Conservation (phyloP, 768 basidiomycete genomes). For the Ramaria sp. region DNA sequence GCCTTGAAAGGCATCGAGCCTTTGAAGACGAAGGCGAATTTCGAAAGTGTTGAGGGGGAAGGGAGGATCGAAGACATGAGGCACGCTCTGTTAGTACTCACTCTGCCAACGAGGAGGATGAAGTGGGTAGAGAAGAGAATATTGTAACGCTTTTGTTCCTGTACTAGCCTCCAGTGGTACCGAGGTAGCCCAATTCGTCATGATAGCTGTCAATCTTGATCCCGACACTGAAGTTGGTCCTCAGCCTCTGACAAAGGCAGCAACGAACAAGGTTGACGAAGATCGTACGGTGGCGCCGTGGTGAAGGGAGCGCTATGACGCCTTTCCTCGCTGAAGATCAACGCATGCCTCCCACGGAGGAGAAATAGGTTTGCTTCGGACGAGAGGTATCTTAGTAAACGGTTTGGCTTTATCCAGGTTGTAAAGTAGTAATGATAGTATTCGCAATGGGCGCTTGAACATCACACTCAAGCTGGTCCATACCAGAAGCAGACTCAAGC, state of each 20-base stretch:
- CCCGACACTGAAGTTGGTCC: constrained; percentile 72
- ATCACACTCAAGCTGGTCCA: no score
- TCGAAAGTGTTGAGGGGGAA: neutral
- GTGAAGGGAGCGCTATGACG: constrained; percentile 97
- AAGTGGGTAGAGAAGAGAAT: constrained; percentile 58
- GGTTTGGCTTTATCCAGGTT: no score
- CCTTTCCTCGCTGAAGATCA: constrained; percentile 81
- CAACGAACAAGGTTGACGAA: constrained; percentile 52
- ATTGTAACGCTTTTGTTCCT: constrained; percentile 19
- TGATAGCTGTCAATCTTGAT: constrained; percentile 16
- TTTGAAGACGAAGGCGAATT: constrained; percentile 1
- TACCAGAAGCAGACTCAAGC: no score
- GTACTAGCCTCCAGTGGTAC: constrained; percentile 11
- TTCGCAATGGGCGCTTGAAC: no score
- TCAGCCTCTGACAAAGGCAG: constrained; percentile 42
- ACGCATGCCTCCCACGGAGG: constrained; percentile 94
- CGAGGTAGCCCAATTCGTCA: constrained; percentile 11
- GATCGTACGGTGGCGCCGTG: constrained; percentile 87
- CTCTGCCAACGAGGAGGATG: constrained; percentile 18
- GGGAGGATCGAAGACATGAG: constrained; percentile 8
- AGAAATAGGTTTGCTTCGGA: constrained; percentile 88
- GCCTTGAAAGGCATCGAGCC: constrained; percentile 10
- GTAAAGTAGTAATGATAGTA: no score
- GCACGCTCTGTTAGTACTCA: constrained; percentile 11
- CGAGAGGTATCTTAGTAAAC: no score